Base-by-base conservation (phyloP, 495 filamentous ascomycete genomes). In the Penicillium alfredii region DNA sequence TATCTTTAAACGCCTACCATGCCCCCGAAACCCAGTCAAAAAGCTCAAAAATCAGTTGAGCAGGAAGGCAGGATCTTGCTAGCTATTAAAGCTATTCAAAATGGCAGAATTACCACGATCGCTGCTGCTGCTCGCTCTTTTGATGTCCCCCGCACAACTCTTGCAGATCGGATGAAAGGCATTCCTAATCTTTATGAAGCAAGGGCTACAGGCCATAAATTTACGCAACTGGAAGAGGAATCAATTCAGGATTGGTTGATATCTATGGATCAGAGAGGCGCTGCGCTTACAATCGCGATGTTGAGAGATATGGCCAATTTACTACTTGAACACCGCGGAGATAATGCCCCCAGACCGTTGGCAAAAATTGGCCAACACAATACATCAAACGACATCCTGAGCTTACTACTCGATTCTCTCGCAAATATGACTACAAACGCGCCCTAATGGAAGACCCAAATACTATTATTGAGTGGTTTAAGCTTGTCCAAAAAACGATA, bases 221-320 rank as follows among this genome's bases (percentile, higher is more conserved):
- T 30, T 8, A 30, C 13, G 1, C n/a, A 16, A 7, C 11, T 30
- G 3, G 28, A 30, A 30, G 28, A 30, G 28, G 28, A 30, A 30
- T 13, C 28, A 4, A 16, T 30, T 4, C 13, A 30, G 4, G 28
- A 30, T 16, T 30, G 28, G 28, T 15, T 30, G 17, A 4, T 30
- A 8, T 30, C 12, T 15, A 30, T 30, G 28, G 23, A 38, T 24
- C 8, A 9, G 7, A 21, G 42, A 29, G 42, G 35, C 11, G 35
- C 35, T 15, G 35, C 28, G 2, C 28, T 30, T 15, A 30, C 28
- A 16, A 12, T 30, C 11, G 2, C 28, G 6, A 30, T 30, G 2
- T 30, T 16, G 10, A 30, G 2, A 30, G 28, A 30, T 30, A 30
- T 30, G 28, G 28, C 28, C 11, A 30, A 15, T 30, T 30, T 30